These are phyloP conservation scores for Tilletia walkeri DNA, from an alignment of 1,284 basidiomycete species.

Conservation along the genomic window DNA sequence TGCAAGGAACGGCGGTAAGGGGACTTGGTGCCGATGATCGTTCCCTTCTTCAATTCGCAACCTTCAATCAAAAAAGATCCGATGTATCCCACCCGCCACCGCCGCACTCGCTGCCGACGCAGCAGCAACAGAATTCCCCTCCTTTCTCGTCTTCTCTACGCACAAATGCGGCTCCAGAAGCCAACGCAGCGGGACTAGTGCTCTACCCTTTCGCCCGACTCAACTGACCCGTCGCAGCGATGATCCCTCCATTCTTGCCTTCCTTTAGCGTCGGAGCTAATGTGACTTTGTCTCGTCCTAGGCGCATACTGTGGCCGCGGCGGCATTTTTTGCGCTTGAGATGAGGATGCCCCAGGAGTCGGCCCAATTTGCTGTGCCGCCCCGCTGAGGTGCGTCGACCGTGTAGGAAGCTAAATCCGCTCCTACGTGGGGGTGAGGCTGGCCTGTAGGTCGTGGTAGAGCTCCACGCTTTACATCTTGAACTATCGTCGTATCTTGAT, in stretches of 20 bases:
- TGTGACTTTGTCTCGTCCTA: neutral
- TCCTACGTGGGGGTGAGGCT: neutral
- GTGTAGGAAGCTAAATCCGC: neutral
- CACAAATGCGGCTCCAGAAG: neutral
- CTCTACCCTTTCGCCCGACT: slow-evolving; percentile 8
- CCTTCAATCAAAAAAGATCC: slow-evolving; percentile 28
- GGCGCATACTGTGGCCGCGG: slow-evolving; percentile 49
- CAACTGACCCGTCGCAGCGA: slow-evolving; percentile 15
- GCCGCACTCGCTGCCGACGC: too few relatives aligned
- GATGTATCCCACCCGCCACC: slow-evolving; percentile 2
- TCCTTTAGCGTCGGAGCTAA: too few relatives aligned
- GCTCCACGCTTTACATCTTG: neutral
- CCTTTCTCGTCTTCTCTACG: neutral
- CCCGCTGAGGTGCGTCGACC: slow-evolving; percentile 50
- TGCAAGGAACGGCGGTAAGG: too few relatives aligned
- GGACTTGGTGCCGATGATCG: too few relatives aligned
- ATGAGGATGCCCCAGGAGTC: slow-evolving; percentile 66
- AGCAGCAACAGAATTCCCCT: neutral
- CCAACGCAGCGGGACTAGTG: slow-evolving; percentile 8
- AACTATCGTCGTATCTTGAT: neutral
- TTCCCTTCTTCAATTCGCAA: too few relatives aligned
- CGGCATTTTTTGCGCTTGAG: slow-evolving; percentile 48
- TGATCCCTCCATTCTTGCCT: neutral
- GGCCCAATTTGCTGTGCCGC: slow-evolving; percentile 67
- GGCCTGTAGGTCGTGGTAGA: neutral